Evolutionary conservation across 2,329 filamentous ascomycete genomes (phyloP).

Genomic region (Botrytis squamosa): DNA sequence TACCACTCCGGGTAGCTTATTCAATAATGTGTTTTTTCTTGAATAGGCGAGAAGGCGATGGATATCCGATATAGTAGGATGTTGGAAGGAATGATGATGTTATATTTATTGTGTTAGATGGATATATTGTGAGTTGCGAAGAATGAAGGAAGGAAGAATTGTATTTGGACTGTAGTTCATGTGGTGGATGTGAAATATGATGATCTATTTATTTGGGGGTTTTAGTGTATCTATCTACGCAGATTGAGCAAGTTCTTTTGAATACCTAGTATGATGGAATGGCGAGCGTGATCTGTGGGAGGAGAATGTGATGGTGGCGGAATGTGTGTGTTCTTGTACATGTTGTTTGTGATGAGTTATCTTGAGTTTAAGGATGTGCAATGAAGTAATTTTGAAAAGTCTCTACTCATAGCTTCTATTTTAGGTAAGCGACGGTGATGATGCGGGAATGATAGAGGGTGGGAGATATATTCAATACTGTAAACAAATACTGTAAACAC

Average conservation of each 20-base stretch:
- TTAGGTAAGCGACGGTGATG: neutral
- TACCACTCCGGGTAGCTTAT: neutral
- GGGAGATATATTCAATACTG: neutral
- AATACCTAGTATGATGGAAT: neutral
- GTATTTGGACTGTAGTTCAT: no score
- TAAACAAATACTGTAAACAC: neutral
- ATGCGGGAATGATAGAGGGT: fast-evolving
- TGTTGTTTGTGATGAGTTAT: neutral
- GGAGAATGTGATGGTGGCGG: neutral
- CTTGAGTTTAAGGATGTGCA: neutral
- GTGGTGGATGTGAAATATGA: neutral
- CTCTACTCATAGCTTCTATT: neutral
- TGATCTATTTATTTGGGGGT: neutral
- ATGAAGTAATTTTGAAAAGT: no score
- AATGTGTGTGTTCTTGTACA: neutral
- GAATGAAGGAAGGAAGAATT: no score
- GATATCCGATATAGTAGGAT: neutral
- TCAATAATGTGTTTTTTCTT: neutral
- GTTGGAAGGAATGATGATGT: neutral
- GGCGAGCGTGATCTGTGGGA: fast-evolving
- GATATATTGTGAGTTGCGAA: neutral
- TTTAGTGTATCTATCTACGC: neutral
- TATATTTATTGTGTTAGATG: neutral
- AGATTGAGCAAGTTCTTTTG: neutral
- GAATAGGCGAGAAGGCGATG: neutral